Percentiles rank a stretch among this genome's conserved stretches.
phyloP scores from a whole-genome alignment of 2,329 filamentous ascomycete species.

The Colletotrichum phormii region DNA sequence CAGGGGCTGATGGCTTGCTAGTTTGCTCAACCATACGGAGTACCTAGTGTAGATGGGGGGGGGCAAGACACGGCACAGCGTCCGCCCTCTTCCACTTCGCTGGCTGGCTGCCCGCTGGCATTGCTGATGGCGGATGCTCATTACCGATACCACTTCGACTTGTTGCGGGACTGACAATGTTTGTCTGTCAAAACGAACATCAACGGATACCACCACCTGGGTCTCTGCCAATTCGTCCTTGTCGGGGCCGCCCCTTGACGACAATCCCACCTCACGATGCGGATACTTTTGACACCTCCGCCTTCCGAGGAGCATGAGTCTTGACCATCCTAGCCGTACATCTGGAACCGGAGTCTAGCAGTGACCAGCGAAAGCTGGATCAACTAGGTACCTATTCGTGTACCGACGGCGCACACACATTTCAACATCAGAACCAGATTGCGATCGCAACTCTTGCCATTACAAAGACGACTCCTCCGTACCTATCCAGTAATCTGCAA shows the following conservation, averaged over 20 bases:
- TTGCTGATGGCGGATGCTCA: not conserved
- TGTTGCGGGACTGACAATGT: not conserved
- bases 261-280: not conserved
- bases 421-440: not conserved
- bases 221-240: not conserved
- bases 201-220: not conserved
- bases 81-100: not conserved
- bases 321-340: no score
- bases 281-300: conserved; percentile 1
- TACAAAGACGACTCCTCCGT: not conserved
- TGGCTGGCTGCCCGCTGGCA: no score
- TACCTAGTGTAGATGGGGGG: no score
- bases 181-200: conserved; percentile 23
- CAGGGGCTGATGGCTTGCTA: not conserved
- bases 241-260: not conserved
- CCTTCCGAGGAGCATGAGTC: not conserved
- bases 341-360: no score
- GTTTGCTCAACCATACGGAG: not conserved
- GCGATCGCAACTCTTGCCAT: not conserved
- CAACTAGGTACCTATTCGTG: not conserved
- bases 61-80: not conserved
- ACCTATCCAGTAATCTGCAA: not conserved
- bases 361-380: not conserved
- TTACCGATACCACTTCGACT: not conserved
- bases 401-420: not conserved